phyloP scores from a whole-genome alignment of 1,284 basidiomycete genomes.

The Tilletia horrida region DNA sequence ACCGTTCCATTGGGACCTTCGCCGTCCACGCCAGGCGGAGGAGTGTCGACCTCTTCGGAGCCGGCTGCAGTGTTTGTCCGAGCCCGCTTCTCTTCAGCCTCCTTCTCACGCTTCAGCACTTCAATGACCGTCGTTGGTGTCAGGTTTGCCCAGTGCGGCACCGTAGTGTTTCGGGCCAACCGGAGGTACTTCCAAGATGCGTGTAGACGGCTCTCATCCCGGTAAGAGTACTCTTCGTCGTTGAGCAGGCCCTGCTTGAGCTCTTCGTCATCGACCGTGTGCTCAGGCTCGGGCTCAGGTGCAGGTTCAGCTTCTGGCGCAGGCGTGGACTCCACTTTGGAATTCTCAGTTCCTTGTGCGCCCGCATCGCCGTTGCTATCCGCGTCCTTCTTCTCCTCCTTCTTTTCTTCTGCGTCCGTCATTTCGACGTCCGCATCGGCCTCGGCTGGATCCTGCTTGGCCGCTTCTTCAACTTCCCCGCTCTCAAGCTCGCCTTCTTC shows the following conservation, averaged over 20 bases:
- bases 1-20: background rate
- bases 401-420: background rate
- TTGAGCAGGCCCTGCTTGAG: background rate
- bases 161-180: background rate
- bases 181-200: constrained; percentile 16
- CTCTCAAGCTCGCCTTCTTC: constrained; percentile 32
- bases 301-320: background rate
- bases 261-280: background rate
- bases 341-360: background rate
- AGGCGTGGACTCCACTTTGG: background rate
- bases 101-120: background rate
- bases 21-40: background rate
- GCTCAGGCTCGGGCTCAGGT: background rate
- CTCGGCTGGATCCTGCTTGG: background rate
- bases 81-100: constrained; percentile 26
- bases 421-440: constrained; percentile 18
- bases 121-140: background rate
- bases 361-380: background rate
- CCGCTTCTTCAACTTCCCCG: constrained; percentile 15
- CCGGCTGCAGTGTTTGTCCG: constrained; percentile 30
- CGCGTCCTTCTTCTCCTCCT: background rate
- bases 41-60: constrained; percentile 18
- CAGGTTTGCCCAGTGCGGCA: constrained; percentile 8
- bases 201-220: background rate
- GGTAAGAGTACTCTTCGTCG: constrained; percentile 8